phyloP scores from a whole-genome alignment of 495 filamentous ascomycete species.

The Aspergillus nanangensis region DNA sequence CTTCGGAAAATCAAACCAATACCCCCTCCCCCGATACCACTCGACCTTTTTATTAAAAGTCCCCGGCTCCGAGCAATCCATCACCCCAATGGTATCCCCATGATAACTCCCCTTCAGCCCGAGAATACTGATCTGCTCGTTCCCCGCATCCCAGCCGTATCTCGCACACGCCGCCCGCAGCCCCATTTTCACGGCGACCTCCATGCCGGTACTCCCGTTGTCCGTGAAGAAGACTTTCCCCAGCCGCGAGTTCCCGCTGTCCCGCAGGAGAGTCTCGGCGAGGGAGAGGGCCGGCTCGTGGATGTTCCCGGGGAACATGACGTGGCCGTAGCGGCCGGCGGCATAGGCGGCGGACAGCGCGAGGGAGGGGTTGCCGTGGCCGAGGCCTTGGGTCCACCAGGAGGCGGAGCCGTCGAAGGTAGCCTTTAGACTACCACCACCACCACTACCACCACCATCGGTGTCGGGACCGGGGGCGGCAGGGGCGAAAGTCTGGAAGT shows the following conservation, averaged over 20 bases:
- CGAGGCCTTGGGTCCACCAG: slow-evolving; percentile 84
- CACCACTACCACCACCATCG: too few species aligned
- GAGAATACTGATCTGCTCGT: slow-evolving; percentile 56
- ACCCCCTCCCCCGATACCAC: slow-evolving; percentile 70
- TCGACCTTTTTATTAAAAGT: slow-evolving; percentile 71
- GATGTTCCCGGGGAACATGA: slow-evolving; percentile 73
- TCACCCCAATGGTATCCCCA: slow-evolving; percentile 76
- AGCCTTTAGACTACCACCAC: slow-evolving; percentile 51
- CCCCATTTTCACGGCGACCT: slow-evolving; percentile 79
- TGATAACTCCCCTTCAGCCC: slow-evolving; percentile 75
- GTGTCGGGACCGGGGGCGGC: too few species aligned
- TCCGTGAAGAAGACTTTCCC: slow-evolving; percentile 71
- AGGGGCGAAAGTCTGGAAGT: slow-evolving; percentile 56
- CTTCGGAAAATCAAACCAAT: slow-evolving; percentile 72
- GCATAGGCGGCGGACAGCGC: slow-evolving; percentile 70
- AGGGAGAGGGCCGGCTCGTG: slow-evolving; percentile 67
- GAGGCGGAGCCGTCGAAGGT: slow-evolving; percentile 76
- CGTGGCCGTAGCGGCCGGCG: slow-evolving; percentile 77
- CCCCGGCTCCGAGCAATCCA: slow-evolving; percentile 72
- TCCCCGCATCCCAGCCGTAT: slow-evolving; percentile 56
- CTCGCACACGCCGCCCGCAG: slow-evolving; percentile 56
- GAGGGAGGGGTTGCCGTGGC: slow-evolving; percentile 65
- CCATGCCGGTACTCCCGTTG: slow-evolving; percentile 74
- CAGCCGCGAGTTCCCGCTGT: slow-evolving; percentile 55
- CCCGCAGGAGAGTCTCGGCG: slow-evolving; percentile 53